phyloP scores from a whole-genome alignment of 257 asterid genomes.

The Solanum ahanhuiri region DNA sequence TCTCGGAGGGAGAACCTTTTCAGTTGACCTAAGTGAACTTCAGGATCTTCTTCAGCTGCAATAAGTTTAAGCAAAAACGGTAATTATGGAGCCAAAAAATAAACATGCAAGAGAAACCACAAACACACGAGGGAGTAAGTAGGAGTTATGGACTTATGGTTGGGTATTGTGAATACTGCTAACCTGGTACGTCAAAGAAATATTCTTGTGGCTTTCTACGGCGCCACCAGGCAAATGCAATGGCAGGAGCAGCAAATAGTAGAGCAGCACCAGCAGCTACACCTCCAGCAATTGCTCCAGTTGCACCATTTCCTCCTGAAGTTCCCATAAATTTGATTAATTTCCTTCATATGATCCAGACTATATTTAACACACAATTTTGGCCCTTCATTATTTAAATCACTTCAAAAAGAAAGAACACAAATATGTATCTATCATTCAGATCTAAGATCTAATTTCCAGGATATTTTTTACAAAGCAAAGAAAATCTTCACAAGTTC shows the following conservation, averaged over 20 bases:
- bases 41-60: constrained; percentile 51
- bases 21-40: constrained; percentile 46
- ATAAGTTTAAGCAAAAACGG: neutral
- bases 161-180: neutral
- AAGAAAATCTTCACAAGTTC: neutral
- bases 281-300: constrained; percentile 52
- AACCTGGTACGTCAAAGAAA: constrained; percentile 52
- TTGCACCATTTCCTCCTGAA: constrained; percentile 34
- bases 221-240: constrained; percentile 55
- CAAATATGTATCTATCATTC: neutral
- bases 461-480: neutral
- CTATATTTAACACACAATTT: neutral
- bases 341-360: neutral
- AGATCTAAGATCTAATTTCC: neutral
- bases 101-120: neutral
- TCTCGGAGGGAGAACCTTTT: constrained; percentile 42
- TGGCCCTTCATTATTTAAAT: neutral
- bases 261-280: constrained; percentile 58
- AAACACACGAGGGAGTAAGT: neutral
- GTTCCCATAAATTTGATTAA: neutral
- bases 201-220: constrained; percentile 37
- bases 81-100: neutral
- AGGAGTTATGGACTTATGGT: neutral
- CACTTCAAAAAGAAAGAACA: neutral
- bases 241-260: constrained; percentile 46